Percentiles rank a stretch among this genome's conserved stretches.
These are phyloP conservation scores for Aspergillus sp. DNA, from an alignment of 2,329 filamentous ascomycete species.

Conservation along the genomic window DNA sequence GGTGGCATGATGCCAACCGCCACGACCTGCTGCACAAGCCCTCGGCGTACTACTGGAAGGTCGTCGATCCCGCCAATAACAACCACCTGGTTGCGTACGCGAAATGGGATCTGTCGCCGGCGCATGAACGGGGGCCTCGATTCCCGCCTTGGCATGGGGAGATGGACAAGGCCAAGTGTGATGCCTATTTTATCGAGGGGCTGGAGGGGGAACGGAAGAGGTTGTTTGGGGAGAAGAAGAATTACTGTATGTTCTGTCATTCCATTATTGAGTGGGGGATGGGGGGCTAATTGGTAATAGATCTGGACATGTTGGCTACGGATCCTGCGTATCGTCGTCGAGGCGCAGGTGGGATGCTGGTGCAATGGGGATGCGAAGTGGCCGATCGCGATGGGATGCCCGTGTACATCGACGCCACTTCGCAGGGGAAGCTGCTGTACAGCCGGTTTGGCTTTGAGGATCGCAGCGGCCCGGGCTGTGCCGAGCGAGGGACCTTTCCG, in stretches of 20 bases:
- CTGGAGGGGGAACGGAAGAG: conserved; percentile 15
- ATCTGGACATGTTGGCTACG: conserved; percentile 15
- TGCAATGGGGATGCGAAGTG: conserved; percentile 14
- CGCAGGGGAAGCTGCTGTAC: conserved; percentile 8
- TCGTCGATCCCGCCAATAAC: conserved; percentile 15
- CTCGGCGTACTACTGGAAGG: conserved; percentile 20
- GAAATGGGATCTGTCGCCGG: conserved; percentile 24
- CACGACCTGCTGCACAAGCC: conserved; percentile 20
- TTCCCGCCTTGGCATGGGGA: conserved; percentile 24
- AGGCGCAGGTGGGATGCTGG: conserved; percentile 13
- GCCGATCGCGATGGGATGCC: conserved; percentile 6
- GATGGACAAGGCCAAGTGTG: conserved; percentile 9
- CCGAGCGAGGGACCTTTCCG: too few relatives aligned
- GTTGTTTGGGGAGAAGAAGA: conserved; percentile 18
- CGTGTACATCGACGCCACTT: conserved; percentile 10
- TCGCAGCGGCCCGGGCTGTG: neutral
- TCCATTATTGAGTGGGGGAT: neutral
- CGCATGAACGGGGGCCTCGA: conserved; percentile 18
- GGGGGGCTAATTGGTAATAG: neutral
- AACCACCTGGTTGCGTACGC: conserved; percentile 20
- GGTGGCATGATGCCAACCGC: conserved; percentile 17
- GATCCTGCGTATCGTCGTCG: conserved; percentile 10
- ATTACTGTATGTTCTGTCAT: conserved; percentile 20
- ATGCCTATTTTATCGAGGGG: conserved; percentile 10
- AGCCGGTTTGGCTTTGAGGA: conserved; percentile 8